These are phyloP conservation scores for Dissophora globulifera DNA, from an alignment of 192 early-diverging fungal genomes.

Conservation along the genomic window DNA sequence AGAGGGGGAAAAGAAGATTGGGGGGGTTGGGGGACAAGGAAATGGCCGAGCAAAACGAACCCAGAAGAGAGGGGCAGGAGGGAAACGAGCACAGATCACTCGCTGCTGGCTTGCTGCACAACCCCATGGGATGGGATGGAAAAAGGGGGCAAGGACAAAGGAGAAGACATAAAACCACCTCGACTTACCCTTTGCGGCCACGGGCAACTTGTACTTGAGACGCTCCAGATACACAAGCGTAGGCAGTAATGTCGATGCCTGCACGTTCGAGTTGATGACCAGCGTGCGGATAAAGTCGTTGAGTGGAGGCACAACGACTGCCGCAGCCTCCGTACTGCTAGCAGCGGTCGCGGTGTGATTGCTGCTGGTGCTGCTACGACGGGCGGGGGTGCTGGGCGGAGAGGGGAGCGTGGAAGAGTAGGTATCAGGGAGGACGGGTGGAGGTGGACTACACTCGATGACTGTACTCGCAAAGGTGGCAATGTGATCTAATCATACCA, in stretches of 20 bases:
- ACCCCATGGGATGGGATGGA: background rate
- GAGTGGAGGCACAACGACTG: slow-evolving; percentile 64
- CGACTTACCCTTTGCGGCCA: slow-evolving; percentile 72
- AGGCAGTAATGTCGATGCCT: slow-evolving; percentile 75
- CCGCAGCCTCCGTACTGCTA: slow-evolving; percentile 10
- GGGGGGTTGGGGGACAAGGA: background rate
- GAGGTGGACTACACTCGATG: slow-evolving; percentile 45
- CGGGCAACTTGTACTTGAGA: slow-evolving; percentile 69
- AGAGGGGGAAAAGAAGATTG: slow-evolving; percentile 3
- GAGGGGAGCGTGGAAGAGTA: slow-evolving; percentile 39
- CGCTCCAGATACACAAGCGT: slow-evolving; percentile 78
- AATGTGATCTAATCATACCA: slow-evolving; percentile 51
- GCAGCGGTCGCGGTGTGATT: background rate
- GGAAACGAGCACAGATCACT: slow-evolving; percentile 11
- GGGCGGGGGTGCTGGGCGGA: slow-evolving; percentile 27
- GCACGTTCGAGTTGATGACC: slow-evolving; percentile 75
- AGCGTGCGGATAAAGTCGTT: slow-evolving; percentile 71
- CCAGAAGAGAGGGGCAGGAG: background rate
- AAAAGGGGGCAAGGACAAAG: background rate
- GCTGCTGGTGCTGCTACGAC: slow-evolving; percentile 2
- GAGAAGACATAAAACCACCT: slow-evolving; percentile 2
- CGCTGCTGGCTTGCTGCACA: background rate
- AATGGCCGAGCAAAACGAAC: background rate
- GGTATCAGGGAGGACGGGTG: slow-evolving; percentile 6
- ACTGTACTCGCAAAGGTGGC: slow-evolving; percentile 47